Conservation (phyloP, 371 early-diverging fungal genomes). For the Amoeboaphelidium protococcarum region DNA sequence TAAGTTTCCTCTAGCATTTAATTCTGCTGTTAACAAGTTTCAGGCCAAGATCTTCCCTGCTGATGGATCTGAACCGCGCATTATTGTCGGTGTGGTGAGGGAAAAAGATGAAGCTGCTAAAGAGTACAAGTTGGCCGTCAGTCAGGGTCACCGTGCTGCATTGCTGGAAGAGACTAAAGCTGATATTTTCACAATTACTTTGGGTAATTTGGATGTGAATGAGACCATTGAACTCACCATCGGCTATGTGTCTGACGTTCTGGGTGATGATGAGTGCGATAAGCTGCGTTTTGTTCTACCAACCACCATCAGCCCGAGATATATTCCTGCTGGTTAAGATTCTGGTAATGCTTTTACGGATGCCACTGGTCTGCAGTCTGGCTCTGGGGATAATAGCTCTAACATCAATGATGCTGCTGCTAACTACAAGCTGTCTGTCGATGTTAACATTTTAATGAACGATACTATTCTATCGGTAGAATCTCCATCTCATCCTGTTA, state of each 20-base stretch:
- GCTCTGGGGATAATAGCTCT: slow-evolving; percentile 1
- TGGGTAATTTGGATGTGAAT: slow-evolving; percentile 11
- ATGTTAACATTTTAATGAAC: slow-evolving; percentile 1
- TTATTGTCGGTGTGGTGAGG: slow-evolving; percentile 4
- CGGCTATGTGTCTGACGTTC: slow-evolving; percentile 14
- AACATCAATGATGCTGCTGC: too few species aligned
- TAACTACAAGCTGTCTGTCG: slow-evolving; percentile 3
- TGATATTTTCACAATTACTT: slow-evolving; percentile 13
- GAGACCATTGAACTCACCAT: slow-evolving; percentile 10
- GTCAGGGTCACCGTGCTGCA: slow-evolving; percentile 8
- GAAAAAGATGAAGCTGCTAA: slow-evolving; percentile 8
- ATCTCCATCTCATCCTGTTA: slow-evolving; percentile 6
- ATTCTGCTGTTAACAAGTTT: slow-evolving; percentile 7
- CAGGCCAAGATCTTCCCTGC: slow-evolving; percentile 5
- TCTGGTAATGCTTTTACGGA: background rate
- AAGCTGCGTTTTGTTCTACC: slow-evolving; percentile 16
- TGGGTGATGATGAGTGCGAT: slow-evolving; percentile 14
- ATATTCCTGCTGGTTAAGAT: slow-evolving; percentile 5
- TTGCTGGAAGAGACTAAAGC: slow-evolving; percentile 9
- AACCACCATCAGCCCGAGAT: slow-evolving; percentile 11
- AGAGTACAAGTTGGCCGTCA: slow-evolving; percentile 7
- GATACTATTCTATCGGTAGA: slow-evolving; percentile 4
- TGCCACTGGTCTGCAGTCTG: background rate
- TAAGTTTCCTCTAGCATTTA: slow-evolving; percentile 11
- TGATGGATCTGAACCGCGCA: background rate